Percentiles rank a stretch among this genome's conserved stretches.
phyloP scores from a whole-genome alignment of 2,329 filamentous ascomycete species.

The Passalora sequoiae region DNA sequence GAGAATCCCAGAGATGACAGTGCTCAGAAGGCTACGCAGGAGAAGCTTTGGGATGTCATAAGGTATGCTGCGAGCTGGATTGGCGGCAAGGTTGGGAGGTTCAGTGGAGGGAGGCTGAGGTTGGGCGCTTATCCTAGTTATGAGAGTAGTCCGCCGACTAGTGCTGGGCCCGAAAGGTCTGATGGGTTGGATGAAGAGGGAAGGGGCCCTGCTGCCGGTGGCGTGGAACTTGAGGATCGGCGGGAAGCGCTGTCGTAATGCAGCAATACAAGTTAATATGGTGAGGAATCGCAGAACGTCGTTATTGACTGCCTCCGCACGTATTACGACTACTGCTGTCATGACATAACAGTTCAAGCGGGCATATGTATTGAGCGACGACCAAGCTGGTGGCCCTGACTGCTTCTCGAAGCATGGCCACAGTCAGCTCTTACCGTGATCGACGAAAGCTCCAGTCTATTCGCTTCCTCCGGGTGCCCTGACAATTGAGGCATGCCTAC shows the following conservation, averaged over 20 bases:
- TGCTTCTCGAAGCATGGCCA: no score
- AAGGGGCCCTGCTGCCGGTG: conserved; percentile 17
- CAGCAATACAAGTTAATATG: no score
- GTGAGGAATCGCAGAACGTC: no score
- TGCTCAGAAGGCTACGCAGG: conserved; percentile 53
- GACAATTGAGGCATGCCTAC: no score
- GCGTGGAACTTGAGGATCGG: conserved; percentile 38
- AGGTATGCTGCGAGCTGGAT: conserved; percentile 28
- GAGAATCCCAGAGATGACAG: conserved; percentile 64
- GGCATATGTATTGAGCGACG: no score
- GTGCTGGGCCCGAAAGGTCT: conserved; percentile 7
- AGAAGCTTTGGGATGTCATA: conserved; percentile 55
- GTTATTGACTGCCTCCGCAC: no score
- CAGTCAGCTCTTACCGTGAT: no score
- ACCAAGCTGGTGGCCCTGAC: no score
- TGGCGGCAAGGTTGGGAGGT: conserved; percentile 16
- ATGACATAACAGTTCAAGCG: no score
- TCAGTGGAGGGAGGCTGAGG: conserved; percentile 20
- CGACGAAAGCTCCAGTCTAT: no score
- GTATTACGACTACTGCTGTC: no score
- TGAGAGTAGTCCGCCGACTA: conserved; percentile 7
- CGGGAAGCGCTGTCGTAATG: conserved; percentile 18
- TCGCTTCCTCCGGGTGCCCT: no score
- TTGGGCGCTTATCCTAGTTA: conserved; percentile 20
- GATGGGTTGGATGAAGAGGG: conserved; percentile 15